Conservation (phyloP, 805 yeast species). For the Barnettozyma salicaria region DNA sequence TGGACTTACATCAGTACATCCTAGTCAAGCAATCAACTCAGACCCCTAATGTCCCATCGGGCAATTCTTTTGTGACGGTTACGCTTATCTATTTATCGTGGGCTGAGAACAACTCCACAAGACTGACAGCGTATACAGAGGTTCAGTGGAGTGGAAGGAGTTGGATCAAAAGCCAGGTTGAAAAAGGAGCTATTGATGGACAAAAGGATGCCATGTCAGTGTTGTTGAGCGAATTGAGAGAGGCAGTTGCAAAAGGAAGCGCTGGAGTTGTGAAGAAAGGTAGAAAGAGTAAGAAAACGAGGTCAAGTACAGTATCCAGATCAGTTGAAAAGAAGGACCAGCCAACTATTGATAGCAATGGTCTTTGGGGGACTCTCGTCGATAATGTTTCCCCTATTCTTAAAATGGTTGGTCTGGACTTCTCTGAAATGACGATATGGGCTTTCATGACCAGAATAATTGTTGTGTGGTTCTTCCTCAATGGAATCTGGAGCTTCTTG, state of each 20-base stretch:
- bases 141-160: slow-evolving; percentile 71
- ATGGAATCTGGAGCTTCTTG: not conserved
- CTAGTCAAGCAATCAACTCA: slow-evolving; percentile 54
- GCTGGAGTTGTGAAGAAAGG: slow-evolving; percentile 13
- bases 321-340: not conserved
- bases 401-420: slow-evolving; percentile 1
- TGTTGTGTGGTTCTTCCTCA: not conserved
- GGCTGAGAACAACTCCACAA: slow-evolving; percentile 51
- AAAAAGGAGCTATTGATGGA: slow-evolving; percentile 69
- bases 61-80: slow-evolving; percentile 57
- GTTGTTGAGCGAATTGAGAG: slow-evolving; percentile 37
- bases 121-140: slow-evolving; percentile 46
- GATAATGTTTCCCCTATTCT: not conserved
- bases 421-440: not conserved
- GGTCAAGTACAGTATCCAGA: not conserved
- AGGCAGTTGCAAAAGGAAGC: slow-evolving; percentile 22
- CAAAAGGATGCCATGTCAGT: slow-evolving; percentile 53
- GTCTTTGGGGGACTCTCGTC: not conserved
- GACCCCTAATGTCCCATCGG: slow-evolving; percentile 95
- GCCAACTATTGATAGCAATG: not conserved
- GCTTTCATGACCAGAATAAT: not conserved
- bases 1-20: slow-evolving; percentile 51
- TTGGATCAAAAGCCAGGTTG: slow-evolving; percentile 72
- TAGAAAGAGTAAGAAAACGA: slow-evolving; percentile 10
- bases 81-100: slow-evolving; percentile 59